These are phyloP conservation scores for Auricularia heimuer DNA, from an alignment of 768 basidiomycete genomes.

Conservation along the genomic window DNA sequence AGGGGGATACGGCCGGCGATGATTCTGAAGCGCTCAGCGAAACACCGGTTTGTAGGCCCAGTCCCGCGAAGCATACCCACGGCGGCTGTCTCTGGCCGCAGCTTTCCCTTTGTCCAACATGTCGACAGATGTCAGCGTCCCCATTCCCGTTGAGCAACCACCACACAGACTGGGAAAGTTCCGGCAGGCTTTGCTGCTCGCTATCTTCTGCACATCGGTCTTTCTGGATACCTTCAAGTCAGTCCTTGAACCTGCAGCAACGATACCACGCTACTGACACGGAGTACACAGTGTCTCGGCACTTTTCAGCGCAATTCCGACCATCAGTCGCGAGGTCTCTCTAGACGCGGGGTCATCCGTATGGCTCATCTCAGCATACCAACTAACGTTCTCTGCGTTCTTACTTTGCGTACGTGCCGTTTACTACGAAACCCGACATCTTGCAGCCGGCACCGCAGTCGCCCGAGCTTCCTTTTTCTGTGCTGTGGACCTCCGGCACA, in stretches of 20 bases:
- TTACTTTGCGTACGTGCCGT: slow-evolving; percentile 22
- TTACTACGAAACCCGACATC: background rate
- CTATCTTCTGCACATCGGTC: background rate
- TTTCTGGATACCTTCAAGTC: slow-evolving; percentile 1
- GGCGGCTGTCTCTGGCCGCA: background rate
- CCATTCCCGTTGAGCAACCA: background rate
- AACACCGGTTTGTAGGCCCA: no score
- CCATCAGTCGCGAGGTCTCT: background rate
- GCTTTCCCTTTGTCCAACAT: background rate
- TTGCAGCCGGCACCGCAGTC: background rate
- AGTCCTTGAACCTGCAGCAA: background rate
- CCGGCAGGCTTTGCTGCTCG: background rate
- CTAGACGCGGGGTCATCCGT: slow-evolving; percentile 16
- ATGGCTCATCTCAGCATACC: slow-evolving; percentile 36
- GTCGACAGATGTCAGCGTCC: background rate
- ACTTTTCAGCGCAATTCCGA: background rate
- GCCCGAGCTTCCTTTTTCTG: background rate
- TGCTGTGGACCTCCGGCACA: no score
- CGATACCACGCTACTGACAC: background rate
- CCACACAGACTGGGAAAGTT: background rate
- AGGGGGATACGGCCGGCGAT: no score
- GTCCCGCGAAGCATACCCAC: background rate
- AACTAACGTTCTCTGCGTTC: slow-evolving; percentile 34
- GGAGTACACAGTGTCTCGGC: background rate
- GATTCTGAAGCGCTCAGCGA: no score